Percentiles rank a stretch among this genome's conserved stretches.
These are phyloP conservation scores for Colletotrichum sp. DNA, from an alignment of 2,329 filamentous ascomycete species.

Conservation along the genomic window DNA sequence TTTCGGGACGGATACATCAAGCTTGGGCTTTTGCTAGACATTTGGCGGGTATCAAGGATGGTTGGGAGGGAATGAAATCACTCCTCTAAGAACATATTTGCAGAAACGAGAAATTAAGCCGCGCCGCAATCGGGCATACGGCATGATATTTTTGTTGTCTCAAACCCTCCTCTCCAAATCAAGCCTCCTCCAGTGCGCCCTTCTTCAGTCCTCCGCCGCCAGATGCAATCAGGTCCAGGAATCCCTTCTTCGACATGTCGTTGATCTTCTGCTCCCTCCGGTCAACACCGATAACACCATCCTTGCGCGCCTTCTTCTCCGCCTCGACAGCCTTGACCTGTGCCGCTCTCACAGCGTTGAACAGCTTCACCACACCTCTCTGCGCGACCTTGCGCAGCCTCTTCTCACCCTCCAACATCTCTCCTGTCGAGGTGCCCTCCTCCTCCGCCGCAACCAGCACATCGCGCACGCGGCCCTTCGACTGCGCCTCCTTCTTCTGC, in stretches of 20 bases:
- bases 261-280: conserved; percentile 87
- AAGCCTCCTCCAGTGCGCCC: conserved; percentile 63
- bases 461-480: conserved; percentile 89
- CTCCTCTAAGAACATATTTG: conserved; percentile 19
- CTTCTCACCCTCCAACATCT: conserved; percentile 75
- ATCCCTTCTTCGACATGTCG: conserved; percentile 97
- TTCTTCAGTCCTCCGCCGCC: conserved; percentile 66
- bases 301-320: conserved; percentile 69
- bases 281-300: conserved; percentile 78
- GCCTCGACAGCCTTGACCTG: conserved; percentile 88
- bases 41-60: conserved; percentile 24
- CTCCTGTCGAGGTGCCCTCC: conserved; percentile 50
- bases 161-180: conserved; percentile 21
- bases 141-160: not conserved
- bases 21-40: conserved; percentile 19
- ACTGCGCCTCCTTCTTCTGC: conserved; percentile 78
- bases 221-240: conserved; percentile 84
- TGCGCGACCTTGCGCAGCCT: conserved; percentile 86
- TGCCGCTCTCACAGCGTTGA: conserved; percentile 92
- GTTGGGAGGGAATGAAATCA: conserved; percentile 27
- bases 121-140: conserved; percentile 7
- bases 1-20: not conserved
- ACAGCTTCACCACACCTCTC: conserved; percentile 92
- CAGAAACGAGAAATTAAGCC: not conserved
- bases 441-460: conserved; percentile 68